Evolutionary conservation across 2,329 filamentous ascomycete species (phyloP), one percentile per base, ranked within the genome.

Genomic region (Chalara sp.): DNA sequence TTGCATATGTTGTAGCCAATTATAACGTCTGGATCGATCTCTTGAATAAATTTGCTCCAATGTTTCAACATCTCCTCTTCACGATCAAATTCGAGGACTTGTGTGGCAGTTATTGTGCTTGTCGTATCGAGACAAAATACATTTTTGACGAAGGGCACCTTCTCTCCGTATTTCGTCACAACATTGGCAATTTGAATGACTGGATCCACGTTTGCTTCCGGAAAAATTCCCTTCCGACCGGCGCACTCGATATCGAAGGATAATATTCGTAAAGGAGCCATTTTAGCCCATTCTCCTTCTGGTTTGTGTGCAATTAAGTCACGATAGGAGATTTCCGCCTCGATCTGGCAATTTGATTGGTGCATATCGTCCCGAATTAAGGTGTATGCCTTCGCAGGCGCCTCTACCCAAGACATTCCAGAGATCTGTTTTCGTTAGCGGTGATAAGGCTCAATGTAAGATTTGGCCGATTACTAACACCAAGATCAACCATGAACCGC

Each of bases 211-310:
- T 92, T 83, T 7, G 95, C 84, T 68, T 99, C 93, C 0, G 95
- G 93, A 63, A 99, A 99, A 64, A 99, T 87, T 58, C 93, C 93
- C 70, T 99, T 97, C 60, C 95, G 87, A 47, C 93, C 93, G 60
- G 93, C 93, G 68, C 93, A 99, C 69, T 99, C 93, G 61, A 99
- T 99, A 80, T 99, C 93, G 64, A 99, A 97, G 5, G 93, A 97
- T 44, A 99, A 71, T 44, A 96, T 86, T 54, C 93, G 84, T 4
- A 99, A 75, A 0, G 93, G 93, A 0, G 95, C 93, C 84, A 97
- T 96, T 71, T 96, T 99, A 31, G 89, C 89, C 90, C 92, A 99
- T 65, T 97, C 91, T 13, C 91, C 92, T 58, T 93, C 86, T 2
- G 91, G 83, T 46, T 87, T 82, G 68, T 97, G 92, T 7, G 93